Conservation (phyloP, 768 basidiomycete genomes). For the Auricularia cornea region DNA sequence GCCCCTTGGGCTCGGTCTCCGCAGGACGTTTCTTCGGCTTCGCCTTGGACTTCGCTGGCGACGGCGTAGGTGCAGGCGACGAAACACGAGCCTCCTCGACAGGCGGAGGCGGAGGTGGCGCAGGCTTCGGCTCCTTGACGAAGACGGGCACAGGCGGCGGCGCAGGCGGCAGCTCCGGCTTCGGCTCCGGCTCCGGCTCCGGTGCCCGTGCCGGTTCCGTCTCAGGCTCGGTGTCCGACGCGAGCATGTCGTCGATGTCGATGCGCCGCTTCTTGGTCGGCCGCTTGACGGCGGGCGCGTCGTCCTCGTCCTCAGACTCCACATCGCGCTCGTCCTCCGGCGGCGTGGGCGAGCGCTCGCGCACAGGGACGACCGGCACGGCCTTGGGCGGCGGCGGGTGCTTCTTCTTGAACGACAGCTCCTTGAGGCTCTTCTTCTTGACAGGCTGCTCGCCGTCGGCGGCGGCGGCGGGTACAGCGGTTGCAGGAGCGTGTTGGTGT, state of each 20-base stretch:
- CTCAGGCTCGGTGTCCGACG: slow-evolving; percentile 16
- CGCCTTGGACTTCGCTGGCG: slow-evolving; percentile 1
- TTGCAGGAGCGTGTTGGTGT: slow-evolving; percentile 21
- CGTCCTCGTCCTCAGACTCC: slow-evolving; percentile 4
- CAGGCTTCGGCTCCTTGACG: slow-evolving; percentile 13
- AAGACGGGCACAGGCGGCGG: not conserved
- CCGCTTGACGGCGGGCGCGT: slow-evolving; percentile 6
- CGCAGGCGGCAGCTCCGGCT: not conserved
- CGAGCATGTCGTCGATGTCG: slow-evolving; percentile 22
- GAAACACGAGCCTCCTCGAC: slow-evolving; percentile 38
- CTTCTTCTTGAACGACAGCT: slow-evolving; percentile 35
- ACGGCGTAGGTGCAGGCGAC: not conserved
- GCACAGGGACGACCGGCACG: not conserved
- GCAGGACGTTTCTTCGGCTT: slow-evolving; percentile 16
- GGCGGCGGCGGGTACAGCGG: not conserved
- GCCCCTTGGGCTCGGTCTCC: not conserved
- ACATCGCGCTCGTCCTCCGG: slow-evolving; percentile 4
- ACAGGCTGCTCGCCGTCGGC: not conserved
- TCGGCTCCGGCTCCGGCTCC: slow-evolving; percentile 11
- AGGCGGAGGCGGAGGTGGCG: slow-evolving; percentile 5
- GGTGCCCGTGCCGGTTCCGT: too few species aligned
- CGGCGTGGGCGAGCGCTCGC: not conserved
- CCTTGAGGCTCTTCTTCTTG: slow-evolving; percentile 27
- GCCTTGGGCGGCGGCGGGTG: not conserved
- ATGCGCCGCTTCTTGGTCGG: slow-evolving; percentile 26